Conservation (phyloP, 2,329 filamentous ascomycete species). For the Fusarium pseudograminearum region DNA sequence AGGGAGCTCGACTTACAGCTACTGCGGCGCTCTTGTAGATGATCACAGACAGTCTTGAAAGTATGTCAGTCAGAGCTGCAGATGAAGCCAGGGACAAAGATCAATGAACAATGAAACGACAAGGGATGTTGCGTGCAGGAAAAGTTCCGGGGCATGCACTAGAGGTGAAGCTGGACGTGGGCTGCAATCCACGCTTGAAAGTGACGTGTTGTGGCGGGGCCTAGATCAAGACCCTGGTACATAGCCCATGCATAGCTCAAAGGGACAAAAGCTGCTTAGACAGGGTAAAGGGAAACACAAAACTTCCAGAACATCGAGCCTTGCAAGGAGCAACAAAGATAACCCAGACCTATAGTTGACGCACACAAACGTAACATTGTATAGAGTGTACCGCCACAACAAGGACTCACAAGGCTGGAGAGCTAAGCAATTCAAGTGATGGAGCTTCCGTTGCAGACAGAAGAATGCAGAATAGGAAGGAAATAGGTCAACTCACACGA, state of each 20-base stretch:
- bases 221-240: slow-evolving; percentile 39
- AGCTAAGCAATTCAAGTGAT: slow-evolving; percentile 7
- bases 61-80: slow-evolving; percentile 36
- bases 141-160: slow-evolving; percentile 35
- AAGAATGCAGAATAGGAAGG: slow-evolving; percentile 15
- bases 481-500: slow-evolving; percentile 36
- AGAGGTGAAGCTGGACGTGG: slow-evolving; percentile 43
- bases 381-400: not conserved
- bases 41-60: slow-evolving; percentile 25
- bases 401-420: slow-evolving; percentile 2
- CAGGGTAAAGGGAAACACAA: slow-evolving; percentile 11
- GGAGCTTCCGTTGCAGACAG: slow-evolving; percentile 7
- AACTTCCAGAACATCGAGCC: slow-evolving; percentile 3
- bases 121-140: slow-evolving; percentile 37
- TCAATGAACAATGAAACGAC: slow-evolving; percentile 33
- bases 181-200: slow-evolving; percentile 47
- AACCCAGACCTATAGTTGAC: not conserved
- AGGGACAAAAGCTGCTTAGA: slow-evolving; percentile 16
- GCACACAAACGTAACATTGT: slow-evolving; percentile 1
- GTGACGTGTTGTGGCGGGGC: slow-evolving; percentile 48
- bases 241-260: slow-evolving; percentile 30
- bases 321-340: not conserved
- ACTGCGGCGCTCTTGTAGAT: slow-evolving; percentile 24
- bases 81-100: slow-evolving; percentile 13
- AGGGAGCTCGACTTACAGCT: slow-evolving; percentile 40